Conservation (phyloP, 768 basidiomycete species). For the Phlegmacium glaucopus region DNA sequence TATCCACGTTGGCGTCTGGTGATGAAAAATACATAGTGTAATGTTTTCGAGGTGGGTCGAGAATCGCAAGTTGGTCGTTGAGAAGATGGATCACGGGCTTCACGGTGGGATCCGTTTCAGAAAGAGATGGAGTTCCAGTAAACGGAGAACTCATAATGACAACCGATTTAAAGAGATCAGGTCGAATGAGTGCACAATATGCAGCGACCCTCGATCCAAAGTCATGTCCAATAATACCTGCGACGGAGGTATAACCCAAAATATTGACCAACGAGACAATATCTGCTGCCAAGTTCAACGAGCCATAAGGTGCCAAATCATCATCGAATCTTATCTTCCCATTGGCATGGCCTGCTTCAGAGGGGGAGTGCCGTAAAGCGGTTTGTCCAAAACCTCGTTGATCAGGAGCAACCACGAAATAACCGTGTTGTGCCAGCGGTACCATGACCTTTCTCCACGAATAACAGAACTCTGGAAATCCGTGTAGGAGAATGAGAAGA, state of each 20-base stretch:
- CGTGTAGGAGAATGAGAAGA: slow-evolving; percentile 57
- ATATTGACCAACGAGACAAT: slow-evolving; percentile 47
- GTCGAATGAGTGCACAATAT: slow-evolving; percentile 49
- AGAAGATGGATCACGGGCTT: slow-evolving; percentile 14
- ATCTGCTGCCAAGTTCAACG: slow-evolving; percentile 50
- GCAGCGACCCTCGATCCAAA: slow-evolving; percentile 54
- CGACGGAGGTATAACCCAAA: slow-evolving; percentile 44
- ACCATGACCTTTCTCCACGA: slow-evolving; percentile 60
- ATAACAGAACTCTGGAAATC: slow-evolving; percentile 65
- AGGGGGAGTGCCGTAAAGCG: no score
- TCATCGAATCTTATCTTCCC: slow-evolving; percentile 39
- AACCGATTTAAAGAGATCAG: slow-evolving; percentile 52
- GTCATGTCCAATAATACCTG: slow-evolving; percentile 60
- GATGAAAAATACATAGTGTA: slow-evolving; percentile 51
- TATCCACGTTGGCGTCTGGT: slow-evolving; percentile 42
- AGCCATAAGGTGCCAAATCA: slow-evolving; percentile 45
- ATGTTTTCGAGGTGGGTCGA: slow-evolving; percentile 55
- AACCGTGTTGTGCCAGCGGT: slow-evolving; percentile 48
- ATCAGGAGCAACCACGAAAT: slow-evolving; percentile 63
- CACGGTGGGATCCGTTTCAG: slow-evolving; percentile 2
- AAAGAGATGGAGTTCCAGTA: slow-evolving; percentile 37
- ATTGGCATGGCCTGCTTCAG: slow-evolving; percentile 9
- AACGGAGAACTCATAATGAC: slow-evolving; percentile 63
- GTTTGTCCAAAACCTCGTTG: slow-evolving; percentile 53
- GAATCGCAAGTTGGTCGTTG: slow-evolving; percentile 27